Conservation (phyloP, 306 rosid genomes). For the Glycine soja region DNA sequence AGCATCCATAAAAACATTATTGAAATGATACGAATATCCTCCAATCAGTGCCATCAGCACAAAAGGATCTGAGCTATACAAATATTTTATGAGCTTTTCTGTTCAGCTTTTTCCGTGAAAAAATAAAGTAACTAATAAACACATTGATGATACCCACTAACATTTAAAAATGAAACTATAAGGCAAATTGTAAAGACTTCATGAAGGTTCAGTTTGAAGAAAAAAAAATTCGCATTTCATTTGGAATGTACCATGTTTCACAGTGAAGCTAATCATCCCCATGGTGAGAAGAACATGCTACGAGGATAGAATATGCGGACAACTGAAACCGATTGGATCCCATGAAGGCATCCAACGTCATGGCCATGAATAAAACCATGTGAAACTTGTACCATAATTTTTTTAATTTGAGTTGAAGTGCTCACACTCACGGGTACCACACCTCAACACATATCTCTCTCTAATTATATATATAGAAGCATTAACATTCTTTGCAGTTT, state of each 20-base stretch:
- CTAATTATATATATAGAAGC: neutral
- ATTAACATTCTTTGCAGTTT: conserved; percentile 14
- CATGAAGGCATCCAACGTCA: no score
- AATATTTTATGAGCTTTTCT: no score
- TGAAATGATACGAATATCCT: neutral
- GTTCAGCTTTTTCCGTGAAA: no score
- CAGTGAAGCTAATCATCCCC: neutral
- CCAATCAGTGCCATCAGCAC: neutral
- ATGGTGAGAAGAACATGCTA: conserved; percentile 10
- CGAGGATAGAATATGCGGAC: conserved; percentile 48
- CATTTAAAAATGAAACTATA: no score
- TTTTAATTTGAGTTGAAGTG: neutral
- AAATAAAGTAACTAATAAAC: no score
- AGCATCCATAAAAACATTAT: no score
- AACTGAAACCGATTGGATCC: conserved; percentile 25
- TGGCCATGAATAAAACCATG: neutral
- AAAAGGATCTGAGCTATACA: no score
- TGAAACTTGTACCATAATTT: neutral
- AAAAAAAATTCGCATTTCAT: conserved; percentile 6
- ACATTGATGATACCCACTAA: no score
- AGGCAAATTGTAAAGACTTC: neutral
- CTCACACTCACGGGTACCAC: neutral
- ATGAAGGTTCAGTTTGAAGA: neutral
- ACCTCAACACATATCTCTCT: neutral
- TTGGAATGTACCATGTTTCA: conserved; percentile 33